Evolutionary conservation across 2,329 filamentous ascomycete genomes (phyloP).

Genomic region (Sordariomycetes sp.): DNA sequence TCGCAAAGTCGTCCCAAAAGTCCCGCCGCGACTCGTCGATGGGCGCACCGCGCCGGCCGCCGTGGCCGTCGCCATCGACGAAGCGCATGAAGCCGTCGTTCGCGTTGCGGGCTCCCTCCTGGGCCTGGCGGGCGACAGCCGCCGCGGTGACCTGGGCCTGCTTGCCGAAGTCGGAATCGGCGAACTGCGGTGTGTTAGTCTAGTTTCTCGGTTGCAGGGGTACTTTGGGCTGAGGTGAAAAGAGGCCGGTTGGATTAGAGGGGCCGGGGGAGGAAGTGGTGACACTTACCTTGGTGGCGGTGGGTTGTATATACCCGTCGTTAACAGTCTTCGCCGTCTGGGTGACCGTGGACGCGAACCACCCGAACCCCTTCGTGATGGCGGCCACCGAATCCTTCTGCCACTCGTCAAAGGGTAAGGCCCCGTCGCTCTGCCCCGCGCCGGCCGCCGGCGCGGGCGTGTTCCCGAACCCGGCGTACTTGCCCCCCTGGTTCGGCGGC

Average conservation of each 20-base stretch:
- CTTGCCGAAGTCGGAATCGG: slow-evolving; percentile 67
- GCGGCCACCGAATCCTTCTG: slow-evolving; percentile 85
- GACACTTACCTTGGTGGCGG: slow-evolving; percentile 57
- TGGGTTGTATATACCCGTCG: slow-evolving; percentile 84
- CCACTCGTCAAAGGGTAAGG: slow-evolving; percentile 67
- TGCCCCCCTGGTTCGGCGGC: slow-evolving; percentile 83
- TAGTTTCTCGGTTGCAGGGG: slow-evolving; percentile 7
- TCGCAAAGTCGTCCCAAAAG: slow-evolving; percentile 89
- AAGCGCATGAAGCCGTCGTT: slow-evolving; percentile 77
- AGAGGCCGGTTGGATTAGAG: background rate
- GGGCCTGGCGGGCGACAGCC: slow-evolving; percentile 55
- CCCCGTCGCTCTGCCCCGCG: slow-evolving; percentile 22
- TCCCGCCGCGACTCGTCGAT: slow-evolving; percentile 60
- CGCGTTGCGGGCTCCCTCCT: slow-evolving; percentile 62
- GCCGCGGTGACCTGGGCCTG: slow-evolving; percentile 51
- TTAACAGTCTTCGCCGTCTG: slow-evolving; percentile 90
- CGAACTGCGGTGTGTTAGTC: slow-evolving; percentile 41
- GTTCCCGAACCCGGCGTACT: slow-evolving; percentile 85
- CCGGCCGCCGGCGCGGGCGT: slow-evolving; percentile 45
- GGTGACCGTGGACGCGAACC: slow-evolving; percentile 79
- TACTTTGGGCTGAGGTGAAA: background rate
- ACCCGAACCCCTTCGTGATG: slow-evolving; percentile 85
- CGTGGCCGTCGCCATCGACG: slow-evolving; percentile 56
- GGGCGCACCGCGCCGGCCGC: slow-evolving; percentile 23
- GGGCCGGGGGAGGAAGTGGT: background rate